Percentiles rank a stretch among this genome's conserved stretches.
Conservation (phyloP, 805 yeast genomes). For the Myxozyma neglecta region DNA sequence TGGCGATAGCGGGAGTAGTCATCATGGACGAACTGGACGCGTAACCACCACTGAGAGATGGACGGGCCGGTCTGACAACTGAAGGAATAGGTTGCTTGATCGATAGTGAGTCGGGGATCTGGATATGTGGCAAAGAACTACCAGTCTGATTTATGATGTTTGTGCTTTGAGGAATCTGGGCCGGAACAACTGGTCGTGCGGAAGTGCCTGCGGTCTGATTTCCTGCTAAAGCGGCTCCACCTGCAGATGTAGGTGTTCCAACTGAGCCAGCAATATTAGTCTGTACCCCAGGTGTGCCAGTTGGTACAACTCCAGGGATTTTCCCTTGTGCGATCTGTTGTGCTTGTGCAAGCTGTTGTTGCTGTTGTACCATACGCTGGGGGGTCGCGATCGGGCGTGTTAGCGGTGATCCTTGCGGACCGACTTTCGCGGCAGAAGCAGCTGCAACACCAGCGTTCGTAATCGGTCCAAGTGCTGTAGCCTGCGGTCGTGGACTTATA, state of each 20-base stretch:
- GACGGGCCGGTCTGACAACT: constrained; percentile 66
- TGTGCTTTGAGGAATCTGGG: constrained; percentile 42
- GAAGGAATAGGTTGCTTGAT: constrained; percentile 68
- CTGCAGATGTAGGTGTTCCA: neutral
- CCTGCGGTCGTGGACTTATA: constrained; percentile 18
- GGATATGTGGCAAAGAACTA: constrained; percentile 36
- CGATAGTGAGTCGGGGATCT: constrained; percentile 65
- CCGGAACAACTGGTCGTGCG: constrained; percentile 37
- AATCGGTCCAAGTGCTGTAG: constrained; percentile 8
- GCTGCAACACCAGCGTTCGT: constrained; percentile 7
- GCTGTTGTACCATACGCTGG: constrained; percentile 31
- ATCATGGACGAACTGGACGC: constrained; percentile 70
- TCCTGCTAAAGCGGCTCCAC: constrained; percentile 9
- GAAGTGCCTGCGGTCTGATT: constrained; percentile 32
- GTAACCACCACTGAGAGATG: constrained; percentile 81
- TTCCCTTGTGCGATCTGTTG: neutral
- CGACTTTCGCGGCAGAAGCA: constrained; percentile 4
- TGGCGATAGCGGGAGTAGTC: constrained; percentile 71
- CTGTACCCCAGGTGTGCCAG: neutral
- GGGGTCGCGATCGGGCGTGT: constrained; percentile 5
- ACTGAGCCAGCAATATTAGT: neutral
- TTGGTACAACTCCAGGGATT: too few relatives aligned
- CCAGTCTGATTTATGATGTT: constrained; percentile 42
- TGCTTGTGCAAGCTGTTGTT: constrained; percentile 19
- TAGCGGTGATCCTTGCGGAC: constrained; percentile 14